Conservation (phyloP, 2,329 filamentous ascomycete genomes). For the Cladosporium sp. region DNA sequence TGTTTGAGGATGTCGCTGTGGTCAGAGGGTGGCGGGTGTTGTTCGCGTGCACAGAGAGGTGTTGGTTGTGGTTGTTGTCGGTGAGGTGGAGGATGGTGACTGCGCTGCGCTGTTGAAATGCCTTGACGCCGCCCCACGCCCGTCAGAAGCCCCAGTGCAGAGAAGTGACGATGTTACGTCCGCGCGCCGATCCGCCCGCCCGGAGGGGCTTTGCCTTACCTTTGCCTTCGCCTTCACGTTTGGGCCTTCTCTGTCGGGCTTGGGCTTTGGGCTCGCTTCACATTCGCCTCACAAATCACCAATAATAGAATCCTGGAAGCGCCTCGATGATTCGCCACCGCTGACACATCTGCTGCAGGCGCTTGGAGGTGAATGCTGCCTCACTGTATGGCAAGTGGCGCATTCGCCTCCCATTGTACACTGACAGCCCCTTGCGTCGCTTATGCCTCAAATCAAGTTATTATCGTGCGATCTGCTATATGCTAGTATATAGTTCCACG, state of each 20-base stretch:
- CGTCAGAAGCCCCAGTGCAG: slow-evolving; percentile 1
- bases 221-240: not conserved
- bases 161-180: slow-evolving; percentile 4
- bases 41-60: not conserved
- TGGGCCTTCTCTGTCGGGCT: not conserved
- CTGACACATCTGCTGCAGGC: not conserved
- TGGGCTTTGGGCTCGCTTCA: not conserved
- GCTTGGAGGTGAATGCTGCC: not conserved
- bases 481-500: not conserved
- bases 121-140: slow-evolving; percentile 3
- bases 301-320: not conserved
- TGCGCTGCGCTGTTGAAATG: slow-evolving; percentile 4
- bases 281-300: not conserved
- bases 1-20: slow-evolving; percentile 40
- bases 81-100: slow-evolving; percentile 1
- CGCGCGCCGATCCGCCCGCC: not conserved
- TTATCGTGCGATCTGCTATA: not conserved
- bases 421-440: not conserved
- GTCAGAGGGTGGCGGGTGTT: not conserved
- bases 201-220: not conserved
- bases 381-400: not conserved
- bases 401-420: not conserved
- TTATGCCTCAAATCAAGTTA: not conserved
- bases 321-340: not conserved
- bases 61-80: not conserved